Conservation (phyloP, 257 asterid genomes). For the Nicotiana obtusifolia region DNA sequence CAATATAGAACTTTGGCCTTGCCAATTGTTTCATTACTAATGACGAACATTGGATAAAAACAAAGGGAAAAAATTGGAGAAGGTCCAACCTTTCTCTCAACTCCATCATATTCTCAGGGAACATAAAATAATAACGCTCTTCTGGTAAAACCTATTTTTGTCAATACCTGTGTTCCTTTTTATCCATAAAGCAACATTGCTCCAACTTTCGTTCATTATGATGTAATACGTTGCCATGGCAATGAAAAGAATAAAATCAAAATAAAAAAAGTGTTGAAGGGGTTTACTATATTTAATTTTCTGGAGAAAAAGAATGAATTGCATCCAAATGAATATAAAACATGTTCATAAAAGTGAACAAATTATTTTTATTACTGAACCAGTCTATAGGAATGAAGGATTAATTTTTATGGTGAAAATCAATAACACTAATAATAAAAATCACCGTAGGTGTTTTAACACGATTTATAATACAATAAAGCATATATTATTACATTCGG, state of each 20-base stretch:
- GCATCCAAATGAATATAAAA: not conserved
- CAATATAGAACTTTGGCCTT: not conserved
- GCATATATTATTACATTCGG: not conserved
- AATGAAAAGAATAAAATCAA: not conserved
- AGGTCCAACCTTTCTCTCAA: conserved; percentile 28
- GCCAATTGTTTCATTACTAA: conserved; percentile 10
- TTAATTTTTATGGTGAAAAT: not conserved
- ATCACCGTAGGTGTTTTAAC: too few species aligned
- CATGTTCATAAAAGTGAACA: not conserved
- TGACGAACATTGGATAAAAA: conserved; percentile 12
- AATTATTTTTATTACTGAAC: not conserved
- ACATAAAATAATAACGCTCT: conserved; percentile 3
- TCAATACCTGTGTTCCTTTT: not conserved
- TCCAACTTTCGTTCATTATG: not conserved
- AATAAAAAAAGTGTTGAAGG: not conserved
- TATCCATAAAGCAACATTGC: conserved; percentile 5
- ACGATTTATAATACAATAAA: not conserved
- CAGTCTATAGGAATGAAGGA: not conserved
- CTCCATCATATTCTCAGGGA: conserved; percentile 20
- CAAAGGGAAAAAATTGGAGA: not conserved
- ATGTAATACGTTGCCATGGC: conserved; percentile 9
- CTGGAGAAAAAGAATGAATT: not conserved
- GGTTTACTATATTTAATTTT: not conserved
- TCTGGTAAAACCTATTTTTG: not conserved
- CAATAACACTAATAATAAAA: too few species aligned